Percentiles rank a stretch among this genome's conserved stretches.
Evolutionary conservation across 805 yeast species (phyloP).

Genomic region (Saccharomycopsis olivae): DNA sequence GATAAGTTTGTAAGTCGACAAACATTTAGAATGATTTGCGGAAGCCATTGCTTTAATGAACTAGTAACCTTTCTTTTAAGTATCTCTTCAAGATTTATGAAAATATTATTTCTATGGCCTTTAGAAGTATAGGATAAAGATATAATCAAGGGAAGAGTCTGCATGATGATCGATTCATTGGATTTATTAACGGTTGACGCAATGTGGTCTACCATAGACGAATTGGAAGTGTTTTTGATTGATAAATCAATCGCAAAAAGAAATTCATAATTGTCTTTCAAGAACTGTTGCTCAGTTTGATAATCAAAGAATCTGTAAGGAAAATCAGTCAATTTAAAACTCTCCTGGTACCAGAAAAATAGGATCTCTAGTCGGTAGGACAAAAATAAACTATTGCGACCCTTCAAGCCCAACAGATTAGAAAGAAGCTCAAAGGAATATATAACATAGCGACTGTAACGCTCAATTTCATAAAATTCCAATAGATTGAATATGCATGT

Average conservation of each 20-base stretch:
- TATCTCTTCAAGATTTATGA: conserved; percentile 11
- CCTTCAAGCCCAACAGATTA: not conserved
- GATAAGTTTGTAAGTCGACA: conserved; percentile 32
- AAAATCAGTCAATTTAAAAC: conserved; percentile 7
- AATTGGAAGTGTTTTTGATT: not conserved
- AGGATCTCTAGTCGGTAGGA: conserved; percentile 7
- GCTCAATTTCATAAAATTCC: conserved; percentile 28
- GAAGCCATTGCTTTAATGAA: conserved; percentile 21
- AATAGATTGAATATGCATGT: conserved; percentile 32
- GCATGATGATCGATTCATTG: conserved; percentile 21
- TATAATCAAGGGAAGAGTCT: conserved; percentile 30
- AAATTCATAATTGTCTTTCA: conserved; percentile 26
- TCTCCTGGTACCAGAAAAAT: conserved; percentile 9
- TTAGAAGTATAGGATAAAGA: conserved; percentile 33
- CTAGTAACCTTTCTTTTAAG: conserved; percentile 19
- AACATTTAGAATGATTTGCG: conserved; percentile 28
- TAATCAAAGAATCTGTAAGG: conserved; percentile 29
- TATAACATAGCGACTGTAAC: conserved; percentile 25
- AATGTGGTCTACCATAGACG: not conserved
- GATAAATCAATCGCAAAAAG: conserved; percentile 22
- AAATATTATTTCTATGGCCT: conserved; percentile 29
- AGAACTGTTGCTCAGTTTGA: conserved; percentile 23
- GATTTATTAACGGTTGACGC: not conserved
- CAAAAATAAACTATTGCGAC: conserved; percentile 1
- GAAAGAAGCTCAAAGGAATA: conserved; percentile 20